A percentile compares a stretch with the other conserved stretches of the same genome.
These are phyloP conservation scores for Arthrobotrys sinensis DNA, from an alignment of 2,329 filamentous ascomycete genomes.

Conservation along the genomic window DNA sequence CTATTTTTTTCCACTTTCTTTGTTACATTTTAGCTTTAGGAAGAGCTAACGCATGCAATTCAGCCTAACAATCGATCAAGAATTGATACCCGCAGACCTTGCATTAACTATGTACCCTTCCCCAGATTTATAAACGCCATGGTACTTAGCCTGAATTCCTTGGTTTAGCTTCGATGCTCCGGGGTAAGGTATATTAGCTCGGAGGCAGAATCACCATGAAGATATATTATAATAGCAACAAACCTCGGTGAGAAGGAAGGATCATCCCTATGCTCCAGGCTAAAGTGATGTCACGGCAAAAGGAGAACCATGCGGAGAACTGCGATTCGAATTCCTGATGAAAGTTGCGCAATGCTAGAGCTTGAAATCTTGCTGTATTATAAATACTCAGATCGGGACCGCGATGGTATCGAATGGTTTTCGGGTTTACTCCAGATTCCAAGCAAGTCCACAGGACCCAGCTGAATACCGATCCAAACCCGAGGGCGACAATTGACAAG, in stretches of 20 bases:
- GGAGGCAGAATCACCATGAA: constrained; percentile 3
- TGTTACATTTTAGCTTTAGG: not conserved
- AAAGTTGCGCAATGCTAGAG: constrained; percentile 18
- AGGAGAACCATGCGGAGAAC: constrained; percentile 19
- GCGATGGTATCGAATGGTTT: constrained; percentile 12
- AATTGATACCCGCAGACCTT: constrained; percentile 21
- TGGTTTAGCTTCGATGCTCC: constrained; percentile 15
- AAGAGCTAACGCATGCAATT: constrained; percentile 17
- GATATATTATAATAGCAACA: constrained; percentile 7
- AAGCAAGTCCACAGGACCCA: constrained; percentile 11
- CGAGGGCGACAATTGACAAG: constrained; percentile 19
- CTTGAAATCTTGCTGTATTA: not conserved
- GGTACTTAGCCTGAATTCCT: constrained; percentile 51
- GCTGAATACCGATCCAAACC: constrained; percentile 2
- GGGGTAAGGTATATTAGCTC: constrained; percentile 28
- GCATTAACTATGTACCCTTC: constrained; percentile 27
- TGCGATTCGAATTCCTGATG: not conserved
- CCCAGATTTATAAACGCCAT: constrained; percentile 49
- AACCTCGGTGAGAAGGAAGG: constrained; percentile 49
- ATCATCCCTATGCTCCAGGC: constrained; percentile 37
- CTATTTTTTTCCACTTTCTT: not conserved
- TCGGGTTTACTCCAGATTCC: not conserved
- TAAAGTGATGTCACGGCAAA: constrained; percentile 53
- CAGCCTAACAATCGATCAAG: constrained; percentile 33
- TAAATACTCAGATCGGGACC: constrained; percentile 16